Evolutionary conservation across 1,139 yeast species (phyloP), one percentile per base, ranked within the genome.

Genomic region (Pichia sp.): DNA sequence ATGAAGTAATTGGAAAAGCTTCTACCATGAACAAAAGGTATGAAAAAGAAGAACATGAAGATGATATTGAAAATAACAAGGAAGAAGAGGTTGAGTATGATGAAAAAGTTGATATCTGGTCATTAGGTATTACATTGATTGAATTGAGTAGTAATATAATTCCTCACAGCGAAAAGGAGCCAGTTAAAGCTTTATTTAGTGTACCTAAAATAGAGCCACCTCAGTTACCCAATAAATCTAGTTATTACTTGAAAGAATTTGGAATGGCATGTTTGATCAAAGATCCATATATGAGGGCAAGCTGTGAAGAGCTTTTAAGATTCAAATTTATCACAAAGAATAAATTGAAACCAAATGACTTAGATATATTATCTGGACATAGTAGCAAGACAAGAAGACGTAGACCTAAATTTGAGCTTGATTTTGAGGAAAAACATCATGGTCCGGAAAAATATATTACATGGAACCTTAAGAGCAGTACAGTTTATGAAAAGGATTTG

Each of bases 31-130:
- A 34, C 13, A 22, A 22, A 8, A 18, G n/a, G 5, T 26, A 29
- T 25, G 11, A 26, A 20, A 23, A 39, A 8, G 24, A 15, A 12
- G 34, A 39, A 24, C 13, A 35, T 16, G 16, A 25, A 12, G 4
- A 13, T 1, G 34, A 32, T 4, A 20, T 25, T 1, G 15, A 3
- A 13, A 32, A 18, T 6, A 45, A 43, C 7, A 24, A 27, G 22
- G 47, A 48, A 20, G 52, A 48, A 18, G 52, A 58, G 12, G 65
- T 66, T 18, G 90, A 90, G 1, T 85, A 87, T 60, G 74, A 85
- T 61, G 85, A 82, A 56, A 85, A 82, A 60, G 94, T 88, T 4
- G 96, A 87, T 61, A 83, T 87, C 46, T 87, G 96, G 96, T 85
- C 95, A 0, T 70, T 85, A 4, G 96, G 95, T 0, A 86, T 87